Base-by-base conservation (phyloP, 768 basidiomycete genomes). In the Rhizopogon vesiculosus region DNA sequence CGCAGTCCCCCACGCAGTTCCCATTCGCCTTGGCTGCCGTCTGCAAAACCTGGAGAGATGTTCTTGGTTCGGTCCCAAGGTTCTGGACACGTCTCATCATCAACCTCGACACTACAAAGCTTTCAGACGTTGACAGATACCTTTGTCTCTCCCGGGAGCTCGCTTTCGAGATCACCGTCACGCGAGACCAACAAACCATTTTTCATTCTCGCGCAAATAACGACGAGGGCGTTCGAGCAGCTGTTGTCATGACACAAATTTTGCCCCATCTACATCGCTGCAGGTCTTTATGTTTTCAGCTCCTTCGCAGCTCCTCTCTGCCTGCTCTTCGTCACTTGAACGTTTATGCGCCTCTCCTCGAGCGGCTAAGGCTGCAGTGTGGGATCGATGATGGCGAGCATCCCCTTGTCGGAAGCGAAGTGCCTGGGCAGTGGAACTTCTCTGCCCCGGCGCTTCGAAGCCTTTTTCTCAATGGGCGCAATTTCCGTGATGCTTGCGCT, bases 1-100 rank as follows among this genome's bases (percentile, higher is more conserved):
- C 46, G 33, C 46, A 48, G 15, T 54, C 54, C 18, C 55, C 9
- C 19, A 18, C 29, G 5, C 53, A 42, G 22, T 58, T 58, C 19
- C 56, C 55, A 5, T 58, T 57, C 28, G 45, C 56, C 25, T 38
- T 41, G 19, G 56, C 56, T 7, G 40, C 39, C 16, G 55, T 56
- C 31, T 58, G 56, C 29, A 25, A 31, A 25, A 13, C 31, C 12
- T 58, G 56, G 56, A 33, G 45, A 35, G 55, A 55, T 25, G 45
- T 46, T 40, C 33, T 58, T 28, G 29, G 25, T 16, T 31, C 38
- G 25, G 45, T 58, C 3, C 56, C 56, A 38, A 45, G 28, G 38
- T 56, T 58, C 18, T 58, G 56, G 56, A 58, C 56, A 18, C 56
- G 44, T 22, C 6, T 58, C 13, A 45, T 58, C 16, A 48, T 58